These are phyloP conservation scores for Dictyostelium firmibasis DNA, from an alignment of 78 protist species.

Conservation along the genomic window DNA sequence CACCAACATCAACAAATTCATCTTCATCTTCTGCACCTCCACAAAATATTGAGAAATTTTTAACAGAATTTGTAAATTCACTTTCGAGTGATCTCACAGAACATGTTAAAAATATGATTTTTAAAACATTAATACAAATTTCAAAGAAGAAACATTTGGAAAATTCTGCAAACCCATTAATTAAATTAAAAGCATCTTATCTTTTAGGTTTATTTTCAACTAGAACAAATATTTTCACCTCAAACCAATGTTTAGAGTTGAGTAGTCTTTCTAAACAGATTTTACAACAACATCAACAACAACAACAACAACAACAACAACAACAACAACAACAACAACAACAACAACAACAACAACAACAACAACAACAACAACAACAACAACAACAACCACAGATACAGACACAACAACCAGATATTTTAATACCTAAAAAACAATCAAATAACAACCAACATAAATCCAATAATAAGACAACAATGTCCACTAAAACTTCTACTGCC, in stretches of 20 bases:
- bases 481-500: not conserved
- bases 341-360: not conserved
- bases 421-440: not conserved
- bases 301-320: not conserved
- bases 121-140: slow-evolving; percentile 15
- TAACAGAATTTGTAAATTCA: not conserved
- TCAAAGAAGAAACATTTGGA: slow-evolving; percentile 26
- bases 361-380: not conserved
- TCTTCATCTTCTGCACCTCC: too few species aligned
- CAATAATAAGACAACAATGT: not conserved
- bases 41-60: not conserved
- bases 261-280: slow-evolving; percentile 15
- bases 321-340: not conserved
- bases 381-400: too few species aligned
- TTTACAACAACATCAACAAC: not conserved
- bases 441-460: not conserved
- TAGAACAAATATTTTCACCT: not conserved
- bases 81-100: slow-evolving; percentile 3
- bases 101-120: slow-evolving; percentile 1
- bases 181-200: not conserved
- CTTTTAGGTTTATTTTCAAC: slow-evolving; percentile 15
- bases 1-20: not conserved
- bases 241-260: slow-evolving; percentile 5
- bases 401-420: not conserved
- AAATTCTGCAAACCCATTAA: not conserved